A percentile compares a stretch with the other conserved stretches of the same genome.
These are phyloP conservation scores for Lepiota venenata DNA, from an alignment of 768 basidiomycete genomes.

Conservation along the genomic window DNA sequence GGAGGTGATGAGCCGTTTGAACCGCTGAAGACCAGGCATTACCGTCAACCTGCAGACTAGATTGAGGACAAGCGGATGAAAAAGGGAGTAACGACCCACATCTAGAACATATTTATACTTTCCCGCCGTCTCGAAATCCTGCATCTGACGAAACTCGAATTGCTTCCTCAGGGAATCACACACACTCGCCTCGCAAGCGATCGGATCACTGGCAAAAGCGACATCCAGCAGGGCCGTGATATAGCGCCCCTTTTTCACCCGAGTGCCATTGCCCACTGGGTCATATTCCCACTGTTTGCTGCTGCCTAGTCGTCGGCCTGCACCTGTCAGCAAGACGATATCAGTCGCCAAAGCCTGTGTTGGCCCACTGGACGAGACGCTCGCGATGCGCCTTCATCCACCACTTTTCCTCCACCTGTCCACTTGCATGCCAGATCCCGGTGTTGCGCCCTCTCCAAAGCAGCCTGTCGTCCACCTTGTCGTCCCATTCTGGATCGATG, in stretches of 20 bases:
- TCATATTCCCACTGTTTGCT: neutral
- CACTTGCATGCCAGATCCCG: slow-evolving; percentile 44
- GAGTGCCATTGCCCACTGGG: neutral
- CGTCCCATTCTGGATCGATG: slow-evolving; percentile 57
- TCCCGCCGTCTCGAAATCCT: slow-evolving; percentile 43
- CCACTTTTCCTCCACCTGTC: slow-evolving; percentile 20
- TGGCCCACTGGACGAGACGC: slow-evolving; percentile 36
- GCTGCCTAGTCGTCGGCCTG: neutral
- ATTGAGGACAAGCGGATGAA: neutral
- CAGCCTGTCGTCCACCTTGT: slow-evolving; percentile 51
- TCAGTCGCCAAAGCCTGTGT: slow-evolving; percentile 8
- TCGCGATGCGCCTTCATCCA: slow-evolving; percentile 47
- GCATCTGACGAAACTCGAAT: slow-evolving; percentile 48
- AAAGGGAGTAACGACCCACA: slow-evolving; percentile 26
- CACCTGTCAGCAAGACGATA: neutral
- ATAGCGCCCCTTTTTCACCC: neutral
- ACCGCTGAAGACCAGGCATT: slow-evolving; percentile 63
- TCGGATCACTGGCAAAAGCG: slow-evolving; percentile 43
- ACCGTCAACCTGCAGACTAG: slow-evolving; percentile 40
- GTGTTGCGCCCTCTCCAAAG: slow-evolving; percentile 76
- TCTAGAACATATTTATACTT: slow-evolving; percentile 60
- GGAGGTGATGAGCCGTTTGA: slow-evolving; percentile 54
- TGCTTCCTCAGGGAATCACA: slow-evolving; percentile 41
- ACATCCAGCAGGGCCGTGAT: slow-evolving; percentile 53
- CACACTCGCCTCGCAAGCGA: slow-evolving; percentile 33